Evolutionary conservation across 805 yeast genomes (phyloP), one percentile per base, ranked within the genome.

Genomic region (Barnettozyma pratensis): DNA sequence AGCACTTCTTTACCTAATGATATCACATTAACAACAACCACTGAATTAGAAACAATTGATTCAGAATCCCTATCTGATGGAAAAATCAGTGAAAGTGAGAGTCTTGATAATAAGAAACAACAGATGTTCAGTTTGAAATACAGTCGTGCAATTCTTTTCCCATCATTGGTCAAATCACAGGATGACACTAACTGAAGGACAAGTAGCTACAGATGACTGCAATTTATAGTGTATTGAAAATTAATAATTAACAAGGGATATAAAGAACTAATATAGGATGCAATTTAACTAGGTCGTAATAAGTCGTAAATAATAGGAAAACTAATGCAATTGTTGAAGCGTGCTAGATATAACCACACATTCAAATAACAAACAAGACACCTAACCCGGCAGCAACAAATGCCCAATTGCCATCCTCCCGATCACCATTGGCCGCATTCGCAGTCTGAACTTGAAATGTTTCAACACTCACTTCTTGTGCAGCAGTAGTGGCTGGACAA

Each of bases 321-420:
- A 19, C 19, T 3, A 19, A 19, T 19, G 19, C 19, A 19, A 19
- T 19, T 19, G 19, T 19, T 19, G 2, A 19, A 19, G 19, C 19
- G 3, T 19, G 19, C 19, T 19, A 19, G 19, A 19, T 19, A 19
- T 19, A 19, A 19, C 19, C 19, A 19, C 19, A 19, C 19, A 7
- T 12, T 27, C 29, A 46, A 31, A 46, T 31, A 10, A 46, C 9
- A 10, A 46, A 38, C 32, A 46, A 30, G 9, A 46, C 26, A 32
- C 30, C 41, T 19, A 46, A 10, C 3, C 49, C 49, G 4, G 42
- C 39, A 42, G 39, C 30, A 3, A 46, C 49, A 34, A 46, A 38
- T 8, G 42, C 8, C 49, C 49, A 46, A 26, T 42, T 46, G 27
- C 42, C 44, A 8, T 41, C 45, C 26, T 46, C 49, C 7, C 7